These are phyloP conservation scores for Scedosporium boydii DNA, from an alignment of 2,329 filamentous ascomycete species.

Conservation along the genomic window DNA sequence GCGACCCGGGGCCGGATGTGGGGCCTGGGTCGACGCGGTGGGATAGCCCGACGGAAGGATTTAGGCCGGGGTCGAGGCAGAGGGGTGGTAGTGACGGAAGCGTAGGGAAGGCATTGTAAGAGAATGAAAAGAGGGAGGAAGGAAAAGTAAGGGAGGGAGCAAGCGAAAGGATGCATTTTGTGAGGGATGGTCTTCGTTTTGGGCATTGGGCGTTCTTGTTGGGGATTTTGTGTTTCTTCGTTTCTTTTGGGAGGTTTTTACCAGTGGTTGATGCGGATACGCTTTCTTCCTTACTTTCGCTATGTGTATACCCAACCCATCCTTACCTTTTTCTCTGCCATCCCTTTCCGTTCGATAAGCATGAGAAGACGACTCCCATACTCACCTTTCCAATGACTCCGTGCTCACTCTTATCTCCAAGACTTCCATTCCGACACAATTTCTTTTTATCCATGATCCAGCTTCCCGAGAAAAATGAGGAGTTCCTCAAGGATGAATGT, in stretches of 20 bases:
- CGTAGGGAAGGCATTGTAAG: conserved; percentile 7
- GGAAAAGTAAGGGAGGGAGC: neutral
- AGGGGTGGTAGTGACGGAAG: neutral
- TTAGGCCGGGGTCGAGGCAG: neutral
- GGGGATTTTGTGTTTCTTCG: neutral
- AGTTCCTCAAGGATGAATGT: neutral
- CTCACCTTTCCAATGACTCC: no score
- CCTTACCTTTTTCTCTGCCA: no score
- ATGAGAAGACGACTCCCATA: no score
- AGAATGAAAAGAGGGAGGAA: neutral
- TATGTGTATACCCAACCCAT: neutral
- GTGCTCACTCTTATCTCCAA: no score
- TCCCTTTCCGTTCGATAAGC: no score
- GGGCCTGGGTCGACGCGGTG: conserved; percentile 26
- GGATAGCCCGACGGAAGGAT: conserved; percentile 16
- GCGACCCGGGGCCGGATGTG: conserved; percentile 45
- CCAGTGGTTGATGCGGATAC: neutral
- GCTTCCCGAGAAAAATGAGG: no score
- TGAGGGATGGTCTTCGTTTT: no score
- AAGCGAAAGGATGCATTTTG: neutral
- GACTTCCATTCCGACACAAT: no score
- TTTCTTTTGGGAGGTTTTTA: neutral
- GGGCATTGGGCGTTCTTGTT: no score
- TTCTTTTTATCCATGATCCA: neutral
- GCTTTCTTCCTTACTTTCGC: neutral